These are phyloP conservation scores for Cucumis cinereus DNA, from an alignment of 306 rosid genomes.

Conservation along the genomic window DNA sequence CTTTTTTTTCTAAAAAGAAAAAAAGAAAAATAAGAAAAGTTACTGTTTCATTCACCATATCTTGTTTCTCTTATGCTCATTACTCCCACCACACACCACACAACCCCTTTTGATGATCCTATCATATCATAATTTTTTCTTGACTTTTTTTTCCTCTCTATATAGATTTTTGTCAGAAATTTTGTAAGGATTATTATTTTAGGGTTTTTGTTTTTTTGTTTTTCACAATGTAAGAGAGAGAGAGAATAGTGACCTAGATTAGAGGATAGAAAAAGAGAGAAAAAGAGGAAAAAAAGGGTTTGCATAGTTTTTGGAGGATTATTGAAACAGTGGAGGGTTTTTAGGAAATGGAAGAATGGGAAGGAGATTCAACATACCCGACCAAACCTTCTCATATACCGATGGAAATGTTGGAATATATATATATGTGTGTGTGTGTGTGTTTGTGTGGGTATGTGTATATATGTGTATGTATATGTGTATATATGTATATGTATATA, in stretches of 20 bases:
- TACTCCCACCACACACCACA: background rate
- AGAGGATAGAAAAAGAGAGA: background rate
- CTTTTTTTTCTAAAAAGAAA: too few relatives aligned
- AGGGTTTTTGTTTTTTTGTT: background rate
- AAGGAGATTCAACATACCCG: background rate
- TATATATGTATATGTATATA: too few relatives aligned
- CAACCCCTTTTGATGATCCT: background rate
- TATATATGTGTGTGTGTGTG: too few relatives aligned
- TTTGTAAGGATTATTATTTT: background rate
- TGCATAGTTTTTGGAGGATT: slow-evolving; percentile 2
- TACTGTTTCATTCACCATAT: slow-evolving; percentile 4
- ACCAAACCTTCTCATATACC: slow-evolving; percentile 6
- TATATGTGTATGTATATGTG: too few relatives aligned
- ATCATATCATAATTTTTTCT: slow-evolving; percentile 5
- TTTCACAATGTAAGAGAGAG: background rate
- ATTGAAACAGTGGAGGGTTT: slow-evolving; percentile 3
- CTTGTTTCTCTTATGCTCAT: background rate
- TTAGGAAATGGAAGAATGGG: background rate
- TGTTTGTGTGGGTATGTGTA: too few relatives aligned
- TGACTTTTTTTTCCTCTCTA: background rate
- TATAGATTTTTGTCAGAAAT: slow-evolving; percentile 6
- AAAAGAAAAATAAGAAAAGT: too few relatives aligned
- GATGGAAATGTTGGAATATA: background rate
- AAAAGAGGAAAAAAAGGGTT: background rate
- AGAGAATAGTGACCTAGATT: slow-evolving; percentile 5